These are phyloP conservation scores for Sporopachydermia lactativora DNA, from an alignment of 805 yeast species.

Conservation along the genomic window DNA sequence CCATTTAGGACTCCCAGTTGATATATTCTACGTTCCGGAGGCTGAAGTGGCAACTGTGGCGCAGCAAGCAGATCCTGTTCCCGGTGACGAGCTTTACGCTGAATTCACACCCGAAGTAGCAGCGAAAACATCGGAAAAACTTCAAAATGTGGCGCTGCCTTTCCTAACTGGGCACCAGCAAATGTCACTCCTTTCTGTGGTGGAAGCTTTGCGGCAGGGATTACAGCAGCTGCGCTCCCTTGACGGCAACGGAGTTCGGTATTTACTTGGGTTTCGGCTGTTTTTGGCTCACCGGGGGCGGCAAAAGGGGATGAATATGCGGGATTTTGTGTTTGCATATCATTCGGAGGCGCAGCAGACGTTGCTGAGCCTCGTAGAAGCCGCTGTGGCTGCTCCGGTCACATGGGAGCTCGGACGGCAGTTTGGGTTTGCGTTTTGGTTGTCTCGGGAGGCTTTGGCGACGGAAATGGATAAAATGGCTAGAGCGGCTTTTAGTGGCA, in stretches of 20 bases:
- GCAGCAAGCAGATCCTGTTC: neutral
- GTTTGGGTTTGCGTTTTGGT: conserved; percentile 65
- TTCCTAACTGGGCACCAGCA: conserved; percentile 86
- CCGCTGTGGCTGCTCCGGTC: conserved; percentile 29
- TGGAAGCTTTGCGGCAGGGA: conserved; percentile 48
- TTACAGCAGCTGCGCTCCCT: conserved; percentile 26
- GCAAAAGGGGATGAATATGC: conserved; percentile 45
- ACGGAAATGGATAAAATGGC: conserved; percentile 57
- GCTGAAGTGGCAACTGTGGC: too few relatives aligned
- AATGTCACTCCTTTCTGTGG: conserved; percentile 57
- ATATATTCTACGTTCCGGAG: conserved; percentile 16
- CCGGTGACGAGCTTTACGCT: conserved; percentile 22
- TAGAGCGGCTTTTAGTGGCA: conserved; percentile 52
- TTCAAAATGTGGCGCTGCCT: conserved; percentile 57
- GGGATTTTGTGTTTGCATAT: conserved; percentile 81
- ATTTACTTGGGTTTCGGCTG: conserved; percentile 54
- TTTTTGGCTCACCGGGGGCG: conserved; percentile 38
- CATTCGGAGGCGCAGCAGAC: conserved; percentile 70
- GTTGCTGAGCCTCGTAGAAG: conserved; percentile 34
- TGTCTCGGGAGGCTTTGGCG: conserved; percentile 29
- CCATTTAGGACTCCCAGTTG: conserved; percentile 16
- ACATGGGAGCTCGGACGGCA: conserved; percentile 48
- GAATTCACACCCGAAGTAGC: conserved; percentile 30
- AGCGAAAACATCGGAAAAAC: conserved; percentile 37
- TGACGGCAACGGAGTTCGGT: conserved; percentile 58